Evolutionary conservation across 106 monocot species (phyloP).

Genomic region (Alisma plantagoaquatica): DNA sequence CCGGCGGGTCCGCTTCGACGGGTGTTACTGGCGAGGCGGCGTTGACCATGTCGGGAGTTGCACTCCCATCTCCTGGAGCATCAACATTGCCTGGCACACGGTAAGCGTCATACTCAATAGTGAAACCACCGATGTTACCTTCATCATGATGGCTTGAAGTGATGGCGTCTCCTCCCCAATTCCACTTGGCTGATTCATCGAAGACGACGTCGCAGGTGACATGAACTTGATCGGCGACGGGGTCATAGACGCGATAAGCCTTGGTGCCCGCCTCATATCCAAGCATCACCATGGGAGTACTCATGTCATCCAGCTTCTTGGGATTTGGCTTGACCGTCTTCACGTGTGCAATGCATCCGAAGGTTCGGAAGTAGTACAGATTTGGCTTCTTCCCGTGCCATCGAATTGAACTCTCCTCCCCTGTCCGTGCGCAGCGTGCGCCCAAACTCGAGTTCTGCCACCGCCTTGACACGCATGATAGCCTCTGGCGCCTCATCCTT

Average conservation of each 20-base stretch:
- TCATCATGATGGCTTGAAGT: too few relatives aligned
- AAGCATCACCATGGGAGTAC: neutral
- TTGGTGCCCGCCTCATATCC: constrained; percentile 5
- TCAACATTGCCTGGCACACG: neutral
- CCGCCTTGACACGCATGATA: constrained; percentile 16
- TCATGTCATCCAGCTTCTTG: constrained; percentile 15
- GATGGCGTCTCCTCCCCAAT: neutral
- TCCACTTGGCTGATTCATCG: neutral
- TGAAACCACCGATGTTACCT: too few relatives aligned
- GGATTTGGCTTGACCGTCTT: neutral
- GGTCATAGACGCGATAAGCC: constrained; percentile 7
- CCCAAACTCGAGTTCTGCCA: constrained; percentile 6
- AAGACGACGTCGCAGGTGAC: constrained; percentile 6
- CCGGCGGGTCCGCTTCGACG: too few relatives aligned
- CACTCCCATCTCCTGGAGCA: too few relatives aligned
- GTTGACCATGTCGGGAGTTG: neutral
- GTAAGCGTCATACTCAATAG: neutral
- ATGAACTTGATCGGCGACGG: neutral
- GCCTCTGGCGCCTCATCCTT: constrained; percentile 7
- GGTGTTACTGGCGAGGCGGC: neutral
- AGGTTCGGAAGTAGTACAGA: constrained; percentile 5
- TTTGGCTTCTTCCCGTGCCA: constrained; percentile 11
- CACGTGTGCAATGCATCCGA: constrained; percentile 15
- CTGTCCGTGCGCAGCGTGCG: constrained; percentile 6
- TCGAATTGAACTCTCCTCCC: constrained; percentile 14